phyloP scores from a whole-genome alignment of 2,329 filamentous ascomycete genomes.

The Albifimbria verrucaria region DNA sequence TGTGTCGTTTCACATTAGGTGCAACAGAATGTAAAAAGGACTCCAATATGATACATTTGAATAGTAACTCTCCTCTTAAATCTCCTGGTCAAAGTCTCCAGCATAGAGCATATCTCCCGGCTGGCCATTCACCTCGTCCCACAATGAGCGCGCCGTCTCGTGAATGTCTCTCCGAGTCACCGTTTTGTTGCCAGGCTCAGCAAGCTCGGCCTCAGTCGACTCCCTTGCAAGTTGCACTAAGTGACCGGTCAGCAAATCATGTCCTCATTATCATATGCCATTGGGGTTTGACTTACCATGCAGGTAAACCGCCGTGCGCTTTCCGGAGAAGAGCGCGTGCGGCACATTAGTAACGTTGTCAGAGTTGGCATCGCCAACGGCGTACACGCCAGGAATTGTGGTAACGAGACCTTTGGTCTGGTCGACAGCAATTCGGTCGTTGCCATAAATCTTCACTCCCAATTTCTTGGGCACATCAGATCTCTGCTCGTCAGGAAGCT shows the following conservation, averaged over 20 bases:
- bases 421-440: slow-evolving; percentile 40
- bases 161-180: slow-evolving; percentile 24
- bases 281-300: slow-evolving; percentile 46
- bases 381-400: slow-evolving; percentile 52
- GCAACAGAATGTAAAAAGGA: neutral
- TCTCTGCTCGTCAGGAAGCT: slow-evolving; percentile 44
- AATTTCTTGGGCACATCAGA: slow-evolving; percentile 44
- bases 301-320: slow-evolving; percentile 53
- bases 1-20: too few relatives aligned
- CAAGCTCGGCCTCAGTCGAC: slow-evolving; percentile 30
- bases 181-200: slow-evolving; percentile 13
- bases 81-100: slow-evolving; percentile 36
- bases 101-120: slow-evolving; percentile 42
- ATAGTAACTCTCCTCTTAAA: slow-evolving; percentile 2
- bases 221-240: slow-evolving; percentile 40
- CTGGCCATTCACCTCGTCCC: slow-evolving; percentile 42
- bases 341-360: slow-evolving; percentile 60
- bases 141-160: slow-evolving; percentile 37
- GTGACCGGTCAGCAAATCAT: neutral
- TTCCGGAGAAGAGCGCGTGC: slow-evolving; percentile 58
- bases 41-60: neutral
- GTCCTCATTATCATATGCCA: neutral
- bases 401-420: slow-evolving; percentile 41
- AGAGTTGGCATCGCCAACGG: slow-evolving; percentile 57
- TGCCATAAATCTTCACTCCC: slow-evolving; percentile 41